These are phyloP conservation scores for Bisporella sp. DNA, from an alignment of 2,329 filamentous ascomycete species.

Conservation along the genomic window DNA sequence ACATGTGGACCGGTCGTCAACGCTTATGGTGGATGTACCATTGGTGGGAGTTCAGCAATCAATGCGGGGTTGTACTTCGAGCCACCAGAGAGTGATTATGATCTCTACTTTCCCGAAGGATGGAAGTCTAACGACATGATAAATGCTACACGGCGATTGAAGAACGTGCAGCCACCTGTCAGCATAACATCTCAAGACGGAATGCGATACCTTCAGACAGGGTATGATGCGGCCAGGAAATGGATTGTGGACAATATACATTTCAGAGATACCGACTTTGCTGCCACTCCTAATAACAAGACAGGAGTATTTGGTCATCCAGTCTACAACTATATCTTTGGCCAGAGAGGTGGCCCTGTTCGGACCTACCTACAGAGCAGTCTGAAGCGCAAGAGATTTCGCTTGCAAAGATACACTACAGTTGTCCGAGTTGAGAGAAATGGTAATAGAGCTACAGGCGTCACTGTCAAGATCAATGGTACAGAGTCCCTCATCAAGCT, in stretches of 20 bases:
- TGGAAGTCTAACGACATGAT: conserved; percentile 45
- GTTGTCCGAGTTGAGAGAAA: conserved; percentile 39
- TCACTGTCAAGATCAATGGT: conserved; percentile 31
- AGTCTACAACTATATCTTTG: conserved; percentile 40
- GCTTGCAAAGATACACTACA: conserved; percentile 34
- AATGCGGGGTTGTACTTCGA: conserved; percentile 48
- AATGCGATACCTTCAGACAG: conserved; percentile 39
- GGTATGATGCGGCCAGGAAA: conserved; percentile 37
- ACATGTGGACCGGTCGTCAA: conserved; percentile 35
- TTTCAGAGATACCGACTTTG: conserved; percentile 40
- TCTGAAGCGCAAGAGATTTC: conserved; percentile 34
- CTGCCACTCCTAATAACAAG: conserved; percentile 38
- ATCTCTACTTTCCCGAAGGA: conserved; percentile 39
- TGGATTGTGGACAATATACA: conserved; percentile 44
- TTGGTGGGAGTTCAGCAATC: conserved; percentile 45
- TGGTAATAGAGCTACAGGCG: conserved; percentile 32
- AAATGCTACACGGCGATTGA: conserved; percentile 37
- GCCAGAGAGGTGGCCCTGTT: conserved; percentile 42
- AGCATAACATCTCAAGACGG: conserved; percentile 38
- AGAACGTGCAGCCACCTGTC: conserved; percentile 36
- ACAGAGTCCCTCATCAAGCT: conserved; percentile 12
- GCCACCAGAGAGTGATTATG: conserved; percentile 45
- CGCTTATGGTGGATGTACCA: conserved; percentile 41
- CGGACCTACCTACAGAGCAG: conserved; percentile 44
- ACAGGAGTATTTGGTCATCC: conserved; percentile 41